phyloP scores from a whole-genome alignment of 108 stramenopile genomes.

The Skeletonema marinoi region DNA sequence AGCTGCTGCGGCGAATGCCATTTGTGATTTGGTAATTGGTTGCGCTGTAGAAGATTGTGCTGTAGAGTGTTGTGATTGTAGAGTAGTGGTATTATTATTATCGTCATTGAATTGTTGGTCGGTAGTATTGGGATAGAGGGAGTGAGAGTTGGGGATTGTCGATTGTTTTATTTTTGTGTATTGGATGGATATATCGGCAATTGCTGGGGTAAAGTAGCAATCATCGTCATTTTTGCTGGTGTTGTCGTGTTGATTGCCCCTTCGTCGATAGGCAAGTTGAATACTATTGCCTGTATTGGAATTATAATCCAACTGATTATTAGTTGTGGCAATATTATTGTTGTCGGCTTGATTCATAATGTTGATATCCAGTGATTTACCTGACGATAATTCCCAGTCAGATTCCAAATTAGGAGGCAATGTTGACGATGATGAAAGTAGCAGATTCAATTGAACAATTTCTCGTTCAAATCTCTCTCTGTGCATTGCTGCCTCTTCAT shows the following conservation, averaged over 20 bases:
- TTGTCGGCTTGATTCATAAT: background rate
- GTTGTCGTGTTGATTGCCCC: conserved; percentile 44
- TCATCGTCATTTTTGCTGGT: background rate
- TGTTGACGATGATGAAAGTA: background rate
- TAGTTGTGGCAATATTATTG: background rate
- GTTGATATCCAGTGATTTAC: background rate
- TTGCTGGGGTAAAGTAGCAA: conserved; percentile 55
- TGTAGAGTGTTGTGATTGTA: background rate
- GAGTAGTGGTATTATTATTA: background rate
- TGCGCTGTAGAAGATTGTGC: background rate
- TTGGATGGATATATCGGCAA: conserved; percentile 66
- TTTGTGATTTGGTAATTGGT: background rate
- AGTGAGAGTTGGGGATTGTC: conserved; percentile 10
- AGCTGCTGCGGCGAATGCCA: conserved; percentile 9
- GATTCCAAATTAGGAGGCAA: background rate
- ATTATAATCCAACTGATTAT: background rate
- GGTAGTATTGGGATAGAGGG: background rate
- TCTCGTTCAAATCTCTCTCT: conserved; percentile 79
- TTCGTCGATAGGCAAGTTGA: conserved; percentile 60
- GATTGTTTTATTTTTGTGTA: conserved; percentile 65
- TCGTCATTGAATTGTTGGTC: background rate
- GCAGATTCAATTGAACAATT: conserved; percentile 55
- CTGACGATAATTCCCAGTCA: conserved; percentile 7
- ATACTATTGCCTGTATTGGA: background rate
- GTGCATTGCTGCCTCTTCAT: conserved; percentile 11